Base-by-base conservation (phyloP, 2,329 filamentous ascomycete species). In the Xylaria hypoxylon region DNA sequence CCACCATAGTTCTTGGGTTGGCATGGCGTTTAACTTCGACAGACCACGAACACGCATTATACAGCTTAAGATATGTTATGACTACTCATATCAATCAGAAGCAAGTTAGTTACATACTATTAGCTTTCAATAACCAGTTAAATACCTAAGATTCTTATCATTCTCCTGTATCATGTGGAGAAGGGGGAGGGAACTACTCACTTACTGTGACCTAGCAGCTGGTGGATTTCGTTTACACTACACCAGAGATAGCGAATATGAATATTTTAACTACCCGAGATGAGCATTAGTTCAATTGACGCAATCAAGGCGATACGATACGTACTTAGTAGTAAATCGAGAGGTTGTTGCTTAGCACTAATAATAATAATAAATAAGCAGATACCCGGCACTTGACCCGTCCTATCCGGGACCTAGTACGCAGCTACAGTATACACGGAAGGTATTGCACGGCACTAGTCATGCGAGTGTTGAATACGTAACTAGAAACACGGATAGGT, bases 381-480 rank as follows among this genome's bases (percentile, higher is more conserved):
- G 26, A 17, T 61, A 51, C 17, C 35, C 26, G 44, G 59, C 42
- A 40, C 35, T 60, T 19, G 44, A 56, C 40, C 62, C 44, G 42
- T 11, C 33, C 28, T 22, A 44, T 35, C 33, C n/a, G 45, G 33
- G 44, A 33, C 26, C n/a, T 38, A 48, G 53, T 58, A 63, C 42
- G n/a, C 13, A 17, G 47, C 28, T n/a, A 22, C 6, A n/a, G 6
- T 11, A 26, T 35, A 35, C 44, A 38, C 24, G 56, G 38, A 15
- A 65, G 5, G 35, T 38, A 38, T 38, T 56, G 57, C 63, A 61
- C 57, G 52, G 58, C 57, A 57, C 45, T n/a, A 17, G 52, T 10
- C n/a, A 44, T 56, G 48, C 17, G 13, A 15, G 28, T 22, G n/a
- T 13, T 52, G 35, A 35, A 24, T 35, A n/a, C n/a, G n/a, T n/a